These are phyloP conservation scores for Chytriomyces hyalinus DNA, from an alignment of 192 early-diverging fungal genomes.

Conservation along the genomic window DNA sequence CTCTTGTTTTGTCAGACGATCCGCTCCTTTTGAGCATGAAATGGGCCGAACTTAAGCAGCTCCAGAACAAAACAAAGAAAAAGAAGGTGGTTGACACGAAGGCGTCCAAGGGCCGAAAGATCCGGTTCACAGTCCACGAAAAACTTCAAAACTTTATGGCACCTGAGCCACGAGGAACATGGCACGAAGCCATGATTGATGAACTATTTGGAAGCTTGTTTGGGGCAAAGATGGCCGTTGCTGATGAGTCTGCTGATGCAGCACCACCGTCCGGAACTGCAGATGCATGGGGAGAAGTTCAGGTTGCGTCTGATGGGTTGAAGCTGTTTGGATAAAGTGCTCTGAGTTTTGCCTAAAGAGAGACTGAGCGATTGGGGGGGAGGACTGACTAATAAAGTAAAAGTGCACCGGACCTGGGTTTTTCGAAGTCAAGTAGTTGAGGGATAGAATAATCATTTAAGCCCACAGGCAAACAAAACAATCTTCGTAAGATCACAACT, in stretches of 20 bases:
- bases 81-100: slow-evolving; percentile 83
- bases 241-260: not conserved
- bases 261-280: not conserved
- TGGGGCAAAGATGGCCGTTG: slow-evolving; percentile 44
- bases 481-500: no score
- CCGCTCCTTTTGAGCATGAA: slow-evolving; percentile 79
- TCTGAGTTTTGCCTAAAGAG: not conserved
- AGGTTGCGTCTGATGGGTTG: slow-evolving; percentile 25
- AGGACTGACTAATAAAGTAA: no score
- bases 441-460: no score
- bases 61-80: slow-evolving; percentile 68
- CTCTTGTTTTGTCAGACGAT: slow-evolving; percentile 66
- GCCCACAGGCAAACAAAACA: no score
- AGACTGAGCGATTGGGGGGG: no score
- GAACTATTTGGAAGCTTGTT: slow-evolving; percentile 88
- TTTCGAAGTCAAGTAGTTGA: no score
- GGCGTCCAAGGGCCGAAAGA: slow-evolving; percentile 88
- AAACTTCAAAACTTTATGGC: slow-evolving; percentile 98
- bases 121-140: slow-evolving; percentile 94
- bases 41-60: slow-evolving; percentile 79
- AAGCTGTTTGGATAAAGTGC: slow-evolving; percentile 18
- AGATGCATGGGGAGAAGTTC: slow-evolving; percentile 6
- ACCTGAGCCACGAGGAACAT: slow-evolving; percentile 82
- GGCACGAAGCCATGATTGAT: slow-evolving; percentile 93
- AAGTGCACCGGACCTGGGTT: no score